These are phyloP conservation scores for Trichosporon faecale DNA, from an alignment of 1,284 basidiomycete species.

Conservation along the genomic window DNA sequence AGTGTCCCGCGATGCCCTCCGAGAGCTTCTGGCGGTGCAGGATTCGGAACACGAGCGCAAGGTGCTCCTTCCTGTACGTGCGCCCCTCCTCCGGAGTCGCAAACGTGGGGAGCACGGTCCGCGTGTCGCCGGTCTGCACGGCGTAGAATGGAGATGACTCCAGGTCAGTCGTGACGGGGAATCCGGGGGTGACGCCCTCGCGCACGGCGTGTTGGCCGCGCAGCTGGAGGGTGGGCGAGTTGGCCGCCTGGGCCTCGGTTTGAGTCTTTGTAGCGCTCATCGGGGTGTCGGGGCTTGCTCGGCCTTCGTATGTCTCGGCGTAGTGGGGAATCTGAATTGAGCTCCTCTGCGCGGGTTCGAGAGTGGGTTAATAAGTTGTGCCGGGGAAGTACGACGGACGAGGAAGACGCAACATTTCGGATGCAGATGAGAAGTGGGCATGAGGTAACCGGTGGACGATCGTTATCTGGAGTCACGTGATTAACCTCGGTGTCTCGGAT, in stretches of 20 bases:
- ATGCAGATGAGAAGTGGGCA: not conserved
- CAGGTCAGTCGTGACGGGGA: slow-evolving; percentile 35
- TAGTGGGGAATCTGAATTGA: not conserved
- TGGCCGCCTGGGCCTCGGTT: not conserved
- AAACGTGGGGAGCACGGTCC: slow-evolving; percentile 40
- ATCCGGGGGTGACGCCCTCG: slow-evolving; percentile 22
- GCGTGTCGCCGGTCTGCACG: slow-evolving; percentile 34
- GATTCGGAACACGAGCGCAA: slow-evolving; percentile 42
- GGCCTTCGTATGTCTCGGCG: not conserved
- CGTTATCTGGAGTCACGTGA: not conserved
- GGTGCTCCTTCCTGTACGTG: slow-evolving; percentile 43
- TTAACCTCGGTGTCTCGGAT: not conserved
- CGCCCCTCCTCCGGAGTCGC: slow-evolving; percentile 34
- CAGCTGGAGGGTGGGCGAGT: slow-evolving; percentile 20
- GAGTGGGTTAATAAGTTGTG: not conserved
- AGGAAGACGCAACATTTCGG: not conserved
- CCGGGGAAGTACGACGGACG: not conserved
- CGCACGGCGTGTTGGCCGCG: slow-evolving; percentile 12
- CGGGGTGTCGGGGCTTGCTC: not conserved
- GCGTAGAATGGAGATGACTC: slow-evolving; percentile 36
- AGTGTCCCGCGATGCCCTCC: slow-evolving; percentile 47
- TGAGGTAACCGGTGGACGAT: not conserved
- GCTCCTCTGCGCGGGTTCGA: not conserved
- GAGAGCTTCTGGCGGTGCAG: slow-evolving; percentile 37
- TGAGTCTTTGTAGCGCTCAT: slow-evolving; percentile 4